Conservation (phyloP, 139 green algal genomes). For the Eudorina sp. region DNA sequence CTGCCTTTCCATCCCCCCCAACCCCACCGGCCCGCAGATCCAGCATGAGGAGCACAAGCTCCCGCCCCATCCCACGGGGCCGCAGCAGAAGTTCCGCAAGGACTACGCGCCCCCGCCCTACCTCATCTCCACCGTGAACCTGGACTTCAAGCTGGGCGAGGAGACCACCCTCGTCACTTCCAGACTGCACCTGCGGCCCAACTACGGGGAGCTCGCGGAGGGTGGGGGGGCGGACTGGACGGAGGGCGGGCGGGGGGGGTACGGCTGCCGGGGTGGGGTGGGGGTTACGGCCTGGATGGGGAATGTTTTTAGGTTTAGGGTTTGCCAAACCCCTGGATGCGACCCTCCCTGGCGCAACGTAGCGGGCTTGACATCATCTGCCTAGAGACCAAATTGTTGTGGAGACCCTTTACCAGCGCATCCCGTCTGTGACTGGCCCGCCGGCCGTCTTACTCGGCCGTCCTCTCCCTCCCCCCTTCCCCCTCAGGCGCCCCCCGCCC, state of each 20-base stretch:
- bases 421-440: no score
- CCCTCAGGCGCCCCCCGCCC: conserved; percentile 6
- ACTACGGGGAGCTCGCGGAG: conserved; percentile 54
- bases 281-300: no score
- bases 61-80: conserved; percentile 17
- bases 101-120: conserved; percentile 88
- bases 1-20: no score
- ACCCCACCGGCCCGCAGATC: no score
- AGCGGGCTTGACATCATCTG: no score
- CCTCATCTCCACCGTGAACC: conserved; percentile 76
- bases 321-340: no score
- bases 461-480: background rate
- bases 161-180: conserved; percentile 80
- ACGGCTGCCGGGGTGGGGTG: no score
- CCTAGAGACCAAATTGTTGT: no score
- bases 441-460: background rate
- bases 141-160: conserved; percentile 87
- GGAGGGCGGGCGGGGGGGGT: no score
- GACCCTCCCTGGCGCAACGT: no score
- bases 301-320: no score
- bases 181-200: conserved; percentile 65
- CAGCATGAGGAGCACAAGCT: conserved; percentile 43
- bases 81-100: conserved; percentile 68
- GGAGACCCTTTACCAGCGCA: no score
- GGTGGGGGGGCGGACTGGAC: background rate